Base-by-base conservation (phyloP, 2,329 filamentous ascomycete genomes). In the Camptophora hylomeconis region DNA sequence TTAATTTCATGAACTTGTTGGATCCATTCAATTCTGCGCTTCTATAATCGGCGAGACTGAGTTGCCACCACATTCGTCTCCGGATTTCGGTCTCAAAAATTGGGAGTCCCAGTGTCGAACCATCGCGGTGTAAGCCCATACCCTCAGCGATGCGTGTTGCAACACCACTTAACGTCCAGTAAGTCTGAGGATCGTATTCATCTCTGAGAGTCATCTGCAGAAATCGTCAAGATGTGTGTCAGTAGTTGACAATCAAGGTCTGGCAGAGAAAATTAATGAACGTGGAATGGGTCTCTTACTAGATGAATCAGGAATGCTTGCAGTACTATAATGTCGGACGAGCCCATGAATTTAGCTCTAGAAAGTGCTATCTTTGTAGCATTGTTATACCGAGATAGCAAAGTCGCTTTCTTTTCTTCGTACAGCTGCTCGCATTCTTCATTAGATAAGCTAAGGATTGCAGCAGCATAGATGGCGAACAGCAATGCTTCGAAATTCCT, bases 241-340 rank as follows among this genome's bases (percentile, higher is more conserved):
- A 35, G 26, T 22, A 42, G 35, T 2, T 7, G 31, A 48, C 19
- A 2, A 57, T 40, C 18, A 70, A 45, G 28, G 61, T 67, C 0
- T 66, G 41, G 3, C 58, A 46, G 24, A 61, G 56, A 0, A 60
- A 60, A 39, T 66, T 60, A 9, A 66, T 38, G 1, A 65, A 54
- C 29, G 53, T 50, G 2, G 61, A 37, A 25, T 61, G 57, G 1
- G 57, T 57, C 1, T 60, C 58, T 5, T 24, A 73, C 66, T 12
- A 79, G 49, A 44, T 75, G 78, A 17, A 76, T 53, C 5, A 72
- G 56, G 19, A 73, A 66, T 1, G 72, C 69, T 48, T 78, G 72
- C 9, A 79, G 52, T 5, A 76, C 63, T 17, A 70, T 54, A 12
- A 72, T 54, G 42, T 74, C 74, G 33, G 73, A 67, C 4, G 69